phyloP scores from a whole-genome alignment of 2,329 filamentous ascomycete species.

The Ilyonectria mors-panacis region DNA sequence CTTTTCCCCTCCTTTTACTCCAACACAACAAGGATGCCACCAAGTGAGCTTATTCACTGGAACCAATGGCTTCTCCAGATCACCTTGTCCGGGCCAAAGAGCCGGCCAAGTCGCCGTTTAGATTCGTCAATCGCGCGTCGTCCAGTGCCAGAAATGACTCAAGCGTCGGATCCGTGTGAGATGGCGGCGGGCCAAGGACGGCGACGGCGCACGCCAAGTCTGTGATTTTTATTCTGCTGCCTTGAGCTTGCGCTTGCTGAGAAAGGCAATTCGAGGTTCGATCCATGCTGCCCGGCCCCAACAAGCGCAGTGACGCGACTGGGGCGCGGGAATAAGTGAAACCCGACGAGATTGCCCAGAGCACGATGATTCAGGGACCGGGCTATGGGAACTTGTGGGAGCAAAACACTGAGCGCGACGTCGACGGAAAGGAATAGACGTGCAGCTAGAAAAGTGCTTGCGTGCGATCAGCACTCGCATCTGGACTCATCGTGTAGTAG shows the following conservation, averaged over 20 bases:
- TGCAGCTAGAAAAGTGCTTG: background rate
- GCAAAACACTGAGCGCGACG: background rate
- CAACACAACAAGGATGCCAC: conserved; percentile 22
- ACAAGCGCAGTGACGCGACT: background rate
- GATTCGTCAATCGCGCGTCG: background rate
- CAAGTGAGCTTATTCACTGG: conserved; percentile 34
- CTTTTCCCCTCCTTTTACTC: conserved; percentile 15
- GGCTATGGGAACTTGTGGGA: background rate
- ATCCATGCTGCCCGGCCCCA: background rate
- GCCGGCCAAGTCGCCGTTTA: conserved; percentile 15
- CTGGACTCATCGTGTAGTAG: background rate
- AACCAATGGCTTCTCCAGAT: conserved; percentile 19
- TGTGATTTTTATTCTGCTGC: conserved; percentile 37
- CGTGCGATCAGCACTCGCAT: background rate
- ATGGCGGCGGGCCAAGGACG: background rate
- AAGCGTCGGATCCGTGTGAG: background rate
- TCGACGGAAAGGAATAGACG: background rate
- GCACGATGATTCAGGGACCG: conserved; percentile 1
- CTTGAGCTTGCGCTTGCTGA: conserved; percentile 32
- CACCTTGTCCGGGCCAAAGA: background rate
- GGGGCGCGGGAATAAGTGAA: conserved; percentile 22
- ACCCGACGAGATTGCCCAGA: conserved; percentile 13
- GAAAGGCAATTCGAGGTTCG: conserved; percentile 16
- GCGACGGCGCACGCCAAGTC: background rate
- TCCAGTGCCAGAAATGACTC: conserved; percentile 23